These are phyloP conservation scores for Hypoxylon sp. DNA, from an alignment of 2,329 filamentous ascomycete genomes.

Conservation along the genomic window DNA sequence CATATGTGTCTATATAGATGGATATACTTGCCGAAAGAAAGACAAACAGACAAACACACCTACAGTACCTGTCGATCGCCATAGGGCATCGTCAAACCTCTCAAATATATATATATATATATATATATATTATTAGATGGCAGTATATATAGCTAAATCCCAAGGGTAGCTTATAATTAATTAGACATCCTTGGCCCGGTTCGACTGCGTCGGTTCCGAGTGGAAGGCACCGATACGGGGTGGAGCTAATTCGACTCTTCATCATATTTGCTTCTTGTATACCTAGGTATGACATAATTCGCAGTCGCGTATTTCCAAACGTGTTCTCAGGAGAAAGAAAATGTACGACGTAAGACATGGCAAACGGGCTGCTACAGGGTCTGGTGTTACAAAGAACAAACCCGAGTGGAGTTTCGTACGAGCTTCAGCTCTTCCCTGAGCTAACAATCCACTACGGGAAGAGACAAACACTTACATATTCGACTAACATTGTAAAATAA, in stretches of 20 bases:
- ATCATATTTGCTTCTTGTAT: not conserved
- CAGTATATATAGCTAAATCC: not conserved
- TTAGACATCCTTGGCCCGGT: slow-evolving; percentile 1
- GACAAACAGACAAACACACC: slow-evolving; percentile 31
- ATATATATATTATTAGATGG: not conserved
- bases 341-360: slow-evolving; percentile 33
- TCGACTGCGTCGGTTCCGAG: not conserved
- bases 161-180: not conserved
- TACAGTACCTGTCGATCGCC: slow-evolving; percentile 1
- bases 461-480: slow-evolving; percentile 23
- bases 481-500: not conserved
- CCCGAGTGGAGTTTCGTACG: slow-evolving; percentile 27
- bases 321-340: slow-evolving; percentile 9
- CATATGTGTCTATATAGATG: slow-evolving; percentile 1
- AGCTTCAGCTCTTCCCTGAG: slow-evolving; percentile 6
- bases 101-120: too few species aligned
- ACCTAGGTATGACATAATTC: slow-evolving; percentile 5
- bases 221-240: slow-evolving; percentile 7
- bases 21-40: slow-evolving; percentile 12
- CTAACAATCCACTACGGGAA: slow-evolving; percentile 9
- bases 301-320: slow-evolving; percentile 14
- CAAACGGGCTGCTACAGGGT: slow-evolving; percentile 35
- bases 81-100: slow-evolving; percentile 3
- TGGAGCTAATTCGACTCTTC: not conserved
- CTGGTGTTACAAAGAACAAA: slow-evolving; percentile 30